These are phyloP conservation scores for Trapa bicornis DNA, from an alignment of 345 rosid genomes.

Conservation along the genomic window DNA sequence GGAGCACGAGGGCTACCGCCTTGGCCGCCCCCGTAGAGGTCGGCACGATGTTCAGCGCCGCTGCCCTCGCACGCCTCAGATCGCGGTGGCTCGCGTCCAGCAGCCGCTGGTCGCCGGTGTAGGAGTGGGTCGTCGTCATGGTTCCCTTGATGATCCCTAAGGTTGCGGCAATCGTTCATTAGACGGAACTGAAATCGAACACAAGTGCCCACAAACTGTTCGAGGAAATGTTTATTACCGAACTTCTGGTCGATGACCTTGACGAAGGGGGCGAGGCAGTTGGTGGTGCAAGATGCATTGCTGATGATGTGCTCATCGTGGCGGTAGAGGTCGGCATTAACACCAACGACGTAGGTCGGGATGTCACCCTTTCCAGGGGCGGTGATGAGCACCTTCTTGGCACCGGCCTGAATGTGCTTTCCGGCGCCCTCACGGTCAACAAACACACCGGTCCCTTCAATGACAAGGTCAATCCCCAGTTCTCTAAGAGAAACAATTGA, in stretches of 20 bases:
- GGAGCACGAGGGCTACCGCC: constrained; percentile 92
- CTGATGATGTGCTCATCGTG: constrained; percentile 75
- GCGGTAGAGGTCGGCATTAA: constrained; percentile 65
- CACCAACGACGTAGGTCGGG: constrained; percentile 35
- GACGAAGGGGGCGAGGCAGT: constrained; percentile 98
- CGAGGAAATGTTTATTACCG: constrained; percentile 25
- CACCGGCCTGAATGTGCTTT: constrained; percentile 85
- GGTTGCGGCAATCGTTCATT: not conserved
- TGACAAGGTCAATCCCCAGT: constrained; percentile 69
- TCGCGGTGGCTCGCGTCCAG: constrained; percentile 95
- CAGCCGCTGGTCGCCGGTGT: constrained; percentile 94
- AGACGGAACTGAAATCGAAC: too few species aligned
- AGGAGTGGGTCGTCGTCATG: constrained; percentile 97
- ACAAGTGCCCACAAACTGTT: not conserved
- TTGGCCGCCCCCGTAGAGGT: constrained; percentile 96
- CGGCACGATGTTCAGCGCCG: constrained; percentile 90
- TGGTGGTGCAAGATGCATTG: constrained; percentile 97
- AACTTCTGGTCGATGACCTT: constrained; percentile 96
- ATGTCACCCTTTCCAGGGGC: constrained; percentile 95
- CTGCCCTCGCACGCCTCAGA: constrained; percentile 95
- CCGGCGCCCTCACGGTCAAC: constrained; percentile 97
- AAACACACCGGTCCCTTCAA: constrained; percentile 95
- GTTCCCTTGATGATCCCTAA: constrained; percentile 95
- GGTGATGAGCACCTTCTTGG: constrained; percentile 90
- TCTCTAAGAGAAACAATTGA: constrained; percentile 33